A percentile compares a stretch with the other conserved stretches of the same genome.
Evolutionary conservation across 768 basidiomycete species (phyloP).

Genomic region (Mycena belliarum): DNA sequence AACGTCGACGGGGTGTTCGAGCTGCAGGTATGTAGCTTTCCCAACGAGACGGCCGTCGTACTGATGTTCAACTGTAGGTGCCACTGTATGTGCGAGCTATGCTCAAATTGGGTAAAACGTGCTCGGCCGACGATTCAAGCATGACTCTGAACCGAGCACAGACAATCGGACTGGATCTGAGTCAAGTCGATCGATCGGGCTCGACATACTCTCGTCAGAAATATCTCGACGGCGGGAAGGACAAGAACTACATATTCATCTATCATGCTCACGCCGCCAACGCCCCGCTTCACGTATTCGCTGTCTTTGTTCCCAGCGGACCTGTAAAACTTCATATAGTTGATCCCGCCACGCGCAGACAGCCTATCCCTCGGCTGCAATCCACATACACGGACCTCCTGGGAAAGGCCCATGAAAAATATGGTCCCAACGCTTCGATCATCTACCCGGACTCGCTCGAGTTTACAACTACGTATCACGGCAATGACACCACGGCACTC

Average conservation of each 20-base stretch:
- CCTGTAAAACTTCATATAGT: slow-evolving; percentile 81
- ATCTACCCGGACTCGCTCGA: slow-evolving; percentile 64
- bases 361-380: slow-evolving; percentile 75
- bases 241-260: slow-evolving; percentile 79
- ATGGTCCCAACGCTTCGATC: slow-evolving; percentile 49
- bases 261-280: slow-evolving; percentile 82
- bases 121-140: slow-evolving; percentile 61
- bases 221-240: slow-evolving; percentile 74
- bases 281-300: slow-evolving; percentile 82
- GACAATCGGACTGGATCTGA: slow-evolving; percentile 78
- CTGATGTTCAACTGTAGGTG: slow-evolving; percentile 49
- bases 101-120: slow-evolving; percentile 82
- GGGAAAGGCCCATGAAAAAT: slow-evolving; percentile 42
- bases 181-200: slow-evolving; percentile 69
- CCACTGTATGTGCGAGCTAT: slow-evolving; percentile 82
- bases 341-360: slow-evolving; percentile 85
- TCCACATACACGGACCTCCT: slow-evolving; percentile 70
- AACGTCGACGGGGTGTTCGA: slow-evolving; percentile 96
- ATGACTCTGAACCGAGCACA: slow-evolving; percentile 83
- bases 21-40: slow-evolving; percentile 62
- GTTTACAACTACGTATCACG: slow-evolving; percentile 74
- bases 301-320: slow-evolving; percentile 77
- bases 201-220: slow-evolving; percentile 57
- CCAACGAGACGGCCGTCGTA: background rate
- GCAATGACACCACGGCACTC: slow-evolving; percentile 74